Evolutionary conservation across 164 flowering plant species (phyloP).

Genomic region (Pachysandra terminalis): DNA sequence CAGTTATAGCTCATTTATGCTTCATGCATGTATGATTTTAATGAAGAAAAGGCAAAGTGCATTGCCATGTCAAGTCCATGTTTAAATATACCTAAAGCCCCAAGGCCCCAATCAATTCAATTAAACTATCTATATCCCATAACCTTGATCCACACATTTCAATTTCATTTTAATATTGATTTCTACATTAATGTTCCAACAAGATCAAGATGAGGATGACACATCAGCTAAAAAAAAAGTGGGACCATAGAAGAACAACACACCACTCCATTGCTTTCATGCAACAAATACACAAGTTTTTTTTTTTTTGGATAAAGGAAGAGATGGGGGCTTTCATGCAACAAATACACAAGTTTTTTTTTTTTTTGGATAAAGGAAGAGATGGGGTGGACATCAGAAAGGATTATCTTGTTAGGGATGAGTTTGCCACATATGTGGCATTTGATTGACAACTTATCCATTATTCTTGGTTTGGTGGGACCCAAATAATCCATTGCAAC

Average conservation of each 20-base stretch:
- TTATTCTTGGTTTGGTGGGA: not conserved
- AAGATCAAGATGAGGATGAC: not conserved
- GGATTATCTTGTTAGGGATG: not conserved
- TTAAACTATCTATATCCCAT: too few species aligned
- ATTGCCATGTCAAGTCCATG: too few species aligned
- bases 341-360: not conserved
- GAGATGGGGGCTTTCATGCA: not conserved
- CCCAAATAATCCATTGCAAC: not conserved
- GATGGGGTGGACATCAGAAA: not conserved
- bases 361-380: too few species aligned
- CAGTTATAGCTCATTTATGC: not conserved
- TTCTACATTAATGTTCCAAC: not conserved
- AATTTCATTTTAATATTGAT: too few species aligned
- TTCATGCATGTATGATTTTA: not conserved
- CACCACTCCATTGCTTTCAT: not conserved
- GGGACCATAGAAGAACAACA: not conserved
- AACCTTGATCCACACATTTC: too few species aligned
- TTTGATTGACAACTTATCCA: not conserved
- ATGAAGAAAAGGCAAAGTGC: too few species aligned
- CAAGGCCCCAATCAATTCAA: too few species aligned
- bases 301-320: too few species aligned
- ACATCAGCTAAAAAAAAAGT: not conserved
- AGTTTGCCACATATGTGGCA: not conserved
- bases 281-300: not conserved
- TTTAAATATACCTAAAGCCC: too few species aligned